Evolutionary conservation across 768 basidiomycete species (phyloP).

Genomic region (Pholiota molesta): DNA sequence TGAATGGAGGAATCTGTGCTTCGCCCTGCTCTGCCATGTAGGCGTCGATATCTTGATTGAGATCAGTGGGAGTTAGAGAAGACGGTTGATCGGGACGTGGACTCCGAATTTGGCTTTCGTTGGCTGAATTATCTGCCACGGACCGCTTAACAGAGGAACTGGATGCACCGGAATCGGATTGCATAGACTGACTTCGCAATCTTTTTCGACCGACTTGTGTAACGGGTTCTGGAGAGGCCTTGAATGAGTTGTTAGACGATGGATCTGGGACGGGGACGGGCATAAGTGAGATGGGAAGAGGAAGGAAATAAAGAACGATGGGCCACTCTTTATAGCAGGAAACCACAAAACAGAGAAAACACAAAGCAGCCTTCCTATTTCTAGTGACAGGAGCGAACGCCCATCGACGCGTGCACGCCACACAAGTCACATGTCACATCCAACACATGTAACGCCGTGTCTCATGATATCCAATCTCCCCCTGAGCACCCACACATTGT

Average conservation of each 20-base stretch:
- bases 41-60: slow-evolving; percentile 62
- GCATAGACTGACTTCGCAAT: slow-evolving; percentile 76
- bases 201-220: slow-evolving; percentile 59
- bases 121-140: slow-evolving; percentile 64
- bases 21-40: slow-evolving; percentile 68
- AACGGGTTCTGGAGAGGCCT: slow-evolving; percentile 38
- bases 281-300: slow-evolving; percentile 38
- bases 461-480: neutral
- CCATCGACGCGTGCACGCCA: slow-evolving; percentile 18
- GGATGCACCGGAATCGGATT: slow-evolving; percentile 71
- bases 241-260: slow-evolving; percentile 41
- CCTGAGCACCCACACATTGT: too few relatives aligned
- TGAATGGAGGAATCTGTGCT: slow-evolving; percentile 32
- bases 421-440: slow-evolving; percentile 17
- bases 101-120: slow-evolving; percentile 41
- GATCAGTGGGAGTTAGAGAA: slow-evolving; percentile 43
- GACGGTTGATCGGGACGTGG: slow-evolving; percentile 45
- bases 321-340: slow-evolving; percentile 23
- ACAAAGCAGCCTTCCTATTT: slow-evolving; percentile 11
- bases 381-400: slow-evolving; percentile 3
- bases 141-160: slow-evolving; percentile 81
- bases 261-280: slow-evolving; percentile 42
- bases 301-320: slow-evolving; percentile 21
- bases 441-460: neutral
- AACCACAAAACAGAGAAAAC: slow-evolving; percentile 17